Percentiles rank a stretch among this genome's conserved stretches.
Evolutionary conservation across 2,329 filamentous ascomycete species (phyloP).

Genomic region (Metarhizium album): DNA sequence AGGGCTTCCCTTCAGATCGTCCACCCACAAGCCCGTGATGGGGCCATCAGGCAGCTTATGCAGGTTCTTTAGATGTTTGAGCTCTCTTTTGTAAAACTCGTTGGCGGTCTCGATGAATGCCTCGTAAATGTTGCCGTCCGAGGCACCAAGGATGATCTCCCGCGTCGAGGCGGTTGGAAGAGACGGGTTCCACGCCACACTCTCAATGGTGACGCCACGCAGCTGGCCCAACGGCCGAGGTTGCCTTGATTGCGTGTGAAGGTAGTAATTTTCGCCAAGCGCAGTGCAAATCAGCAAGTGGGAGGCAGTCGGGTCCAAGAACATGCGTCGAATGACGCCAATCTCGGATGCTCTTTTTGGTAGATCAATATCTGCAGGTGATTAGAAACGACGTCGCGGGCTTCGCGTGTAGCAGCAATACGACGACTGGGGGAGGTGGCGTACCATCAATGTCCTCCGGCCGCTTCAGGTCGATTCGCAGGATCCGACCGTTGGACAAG

Average conservation of each 20-base stretch:
- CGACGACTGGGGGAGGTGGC: constrained; percentile 6
- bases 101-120: constrained; percentile 87
- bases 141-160: constrained; percentile 82
- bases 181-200: constrained; percentile 89
- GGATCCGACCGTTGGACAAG: constrained; percentile 80
- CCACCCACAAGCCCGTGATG: constrained; percentile 77
- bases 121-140: constrained; percentile 94
- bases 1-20: constrained; percentile 54
- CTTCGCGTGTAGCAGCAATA: not conserved
- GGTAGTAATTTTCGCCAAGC: constrained; percentile 92
- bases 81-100: constrained; percentile 91
- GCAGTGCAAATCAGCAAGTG: constrained; percentile 88
- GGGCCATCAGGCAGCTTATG: constrained; percentile 75
- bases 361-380: constrained; percentile 73
- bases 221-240: constrained; percentile 72
- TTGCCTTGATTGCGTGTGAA: constrained; percentile 87
- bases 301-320: constrained; percentile 92
- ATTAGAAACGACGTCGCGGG: not conserved
- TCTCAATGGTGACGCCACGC: constrained; percentile 79
- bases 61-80: constrained; percentile 78
- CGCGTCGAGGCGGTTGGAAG: constrained; percentile 86
- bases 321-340: constrained; percentile 88
- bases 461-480: constrained; percentile 88
- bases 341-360: constrained; percentile 87
- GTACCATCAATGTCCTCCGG: constrained; percentile 89